These are phyloP conservation scores for Tilletia walkeri DNA, from an alignment of 1,284 basidiomycete genomes.

Conservation along the genomic window DNA sequence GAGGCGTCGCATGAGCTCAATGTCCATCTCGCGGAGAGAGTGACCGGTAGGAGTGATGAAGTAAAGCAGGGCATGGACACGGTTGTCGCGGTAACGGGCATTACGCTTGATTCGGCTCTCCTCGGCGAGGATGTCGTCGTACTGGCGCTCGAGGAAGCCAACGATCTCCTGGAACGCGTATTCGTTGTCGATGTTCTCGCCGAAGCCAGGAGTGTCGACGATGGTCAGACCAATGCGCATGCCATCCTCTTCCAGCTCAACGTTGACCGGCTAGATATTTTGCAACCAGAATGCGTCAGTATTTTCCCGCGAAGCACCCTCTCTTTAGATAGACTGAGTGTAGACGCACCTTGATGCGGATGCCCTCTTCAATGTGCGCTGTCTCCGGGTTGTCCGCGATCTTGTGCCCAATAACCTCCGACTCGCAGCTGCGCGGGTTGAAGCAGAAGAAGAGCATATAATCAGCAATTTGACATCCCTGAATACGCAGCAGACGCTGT, in stretches of 20 bases:
- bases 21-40: conserved; percentile 93
- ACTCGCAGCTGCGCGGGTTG: conserved; percentile 42
- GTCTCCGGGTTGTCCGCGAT: conserved; percentile 78
- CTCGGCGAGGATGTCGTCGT: conserved; percentile 97
- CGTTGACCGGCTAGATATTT: conserved; percentile 58
- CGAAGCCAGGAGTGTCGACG: conserved; percentile 98
- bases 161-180: conserved; percentile 90
- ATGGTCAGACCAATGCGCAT: conserved; percentile 96
- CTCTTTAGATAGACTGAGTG: no score
- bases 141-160: conserved; percentile 95
- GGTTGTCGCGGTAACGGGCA: conserved; percentile 95
- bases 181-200: conserved; percentile 98
- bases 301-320: not conserved
- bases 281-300: conserved; percentile 6
- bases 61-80: conserved; percentile 84
- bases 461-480: conserved; percentile 64
- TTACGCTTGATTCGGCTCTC: conserved; percentile 99
- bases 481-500: not conserved
- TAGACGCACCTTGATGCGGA: conserved; percentile 83
- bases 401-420: conserved; percentile 66
- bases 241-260: conserved; percentile 93
- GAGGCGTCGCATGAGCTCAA: conserved; percentile 62
- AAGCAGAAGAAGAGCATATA: conserved; percentile 61
- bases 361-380: conserved; percentile 92
- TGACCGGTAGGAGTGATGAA: conserved; percentile 94